Evolutionary conservation across 78 protist species (phyloP).

Genomic region (slime mould (Dictyostelium discoideum)): DNA sequence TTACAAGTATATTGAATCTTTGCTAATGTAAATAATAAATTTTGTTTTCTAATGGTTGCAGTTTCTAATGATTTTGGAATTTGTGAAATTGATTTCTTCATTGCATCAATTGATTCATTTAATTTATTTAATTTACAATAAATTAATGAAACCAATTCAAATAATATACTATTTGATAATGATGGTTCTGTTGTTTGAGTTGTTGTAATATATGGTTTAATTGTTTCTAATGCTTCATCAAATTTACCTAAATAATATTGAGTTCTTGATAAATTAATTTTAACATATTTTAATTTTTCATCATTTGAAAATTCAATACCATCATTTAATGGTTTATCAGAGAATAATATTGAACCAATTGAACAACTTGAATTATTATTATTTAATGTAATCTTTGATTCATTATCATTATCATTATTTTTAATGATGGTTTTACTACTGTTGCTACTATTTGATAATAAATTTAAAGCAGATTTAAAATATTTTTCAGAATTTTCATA

Average conservation of each 20-base stretch:
- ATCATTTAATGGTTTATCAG: not conserved
- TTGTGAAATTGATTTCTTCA: constrained; percentile 1
- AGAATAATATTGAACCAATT: constrained; percentile 10
- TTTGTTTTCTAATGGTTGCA: not conserved
- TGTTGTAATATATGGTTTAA: not conserved
- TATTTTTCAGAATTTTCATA: not conserved
- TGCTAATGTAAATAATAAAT: constrained; percentile 22
- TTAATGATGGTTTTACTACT: not conserved
- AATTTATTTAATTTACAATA: constrained; percentile 2
- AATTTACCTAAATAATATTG: constrained; percentile 23
- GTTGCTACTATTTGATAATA: not conserved
- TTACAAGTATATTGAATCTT: constrained; percentile 2
- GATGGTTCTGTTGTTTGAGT: not conserved
- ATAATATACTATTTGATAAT: constrained; percentile 19
- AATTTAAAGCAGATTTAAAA: not conserved
- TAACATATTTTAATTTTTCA: constrained; percentile 8
- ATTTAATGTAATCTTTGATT: not conserved
- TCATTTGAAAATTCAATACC: not conserved
- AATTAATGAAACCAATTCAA: constrained; percentile 5
- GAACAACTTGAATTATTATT: not conserved
- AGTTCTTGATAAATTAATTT: constrained; percentile 32
- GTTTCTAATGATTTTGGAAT: not conserved
- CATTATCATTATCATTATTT: not conserved
- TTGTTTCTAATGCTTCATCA: constrained; percentile 3
- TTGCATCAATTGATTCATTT: constrained; percentile 21